Conservation (phyloP, 2,329 filamentous ascomycete species). For the Apiospora saccharicola region DNA sequence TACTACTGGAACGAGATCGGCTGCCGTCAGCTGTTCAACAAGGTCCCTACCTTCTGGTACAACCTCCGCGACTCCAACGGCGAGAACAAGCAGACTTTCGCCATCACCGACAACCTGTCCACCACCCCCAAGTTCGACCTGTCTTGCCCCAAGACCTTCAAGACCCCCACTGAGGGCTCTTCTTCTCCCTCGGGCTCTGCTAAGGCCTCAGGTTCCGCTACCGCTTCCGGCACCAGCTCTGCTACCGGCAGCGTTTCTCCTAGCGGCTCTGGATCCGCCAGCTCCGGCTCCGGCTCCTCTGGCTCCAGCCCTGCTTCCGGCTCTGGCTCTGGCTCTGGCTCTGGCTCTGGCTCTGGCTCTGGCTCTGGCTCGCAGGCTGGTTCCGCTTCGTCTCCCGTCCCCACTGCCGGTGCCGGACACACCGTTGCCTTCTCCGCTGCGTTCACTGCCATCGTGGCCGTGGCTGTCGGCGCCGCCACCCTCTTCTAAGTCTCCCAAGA, state of each 20-base stretch:
- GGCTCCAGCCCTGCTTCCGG: constrained; percentile 17
- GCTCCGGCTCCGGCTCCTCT: constrained; percentile 27
- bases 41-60: constrained; percentile 68
- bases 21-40: constrained; percentile 64
- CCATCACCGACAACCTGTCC: constrained; percentile 60
- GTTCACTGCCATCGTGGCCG: constrained; percentile 30
- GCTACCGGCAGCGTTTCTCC: constrained; percentile 24
- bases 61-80: constrained; percentile 67
- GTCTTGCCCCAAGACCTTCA: constrained; percentile 56
- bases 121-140: constrained; percentile 61
- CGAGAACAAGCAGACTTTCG: constrained; percentile 65
- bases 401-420: constrained; percentile 25
- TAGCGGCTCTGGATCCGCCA: constrained; percentile 28
- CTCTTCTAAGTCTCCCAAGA: constrained; percentile 29
- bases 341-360: constrained; percentile 6
- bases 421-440: constrained; percentile 28
- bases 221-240: constrained; percentile 30
- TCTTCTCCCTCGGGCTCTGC: constrained; percentile 32
- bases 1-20: constrained; percentile 69
- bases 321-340: constrained; percentile 14
- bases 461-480: constrained; percentile 30
- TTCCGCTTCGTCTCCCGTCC: not conserved
- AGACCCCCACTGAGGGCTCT: constrained; percentile 40
- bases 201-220: constrained; percentile 30
- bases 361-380: constrained; percentile 1